A percentile compares a stretch with the other conserved stretches of the same genome.
Evolutionary conservation across 2,329 filamentous ascomycete genomes (phyloP).

Genomic region (Colletotrichum ledebouriae): DNA sequence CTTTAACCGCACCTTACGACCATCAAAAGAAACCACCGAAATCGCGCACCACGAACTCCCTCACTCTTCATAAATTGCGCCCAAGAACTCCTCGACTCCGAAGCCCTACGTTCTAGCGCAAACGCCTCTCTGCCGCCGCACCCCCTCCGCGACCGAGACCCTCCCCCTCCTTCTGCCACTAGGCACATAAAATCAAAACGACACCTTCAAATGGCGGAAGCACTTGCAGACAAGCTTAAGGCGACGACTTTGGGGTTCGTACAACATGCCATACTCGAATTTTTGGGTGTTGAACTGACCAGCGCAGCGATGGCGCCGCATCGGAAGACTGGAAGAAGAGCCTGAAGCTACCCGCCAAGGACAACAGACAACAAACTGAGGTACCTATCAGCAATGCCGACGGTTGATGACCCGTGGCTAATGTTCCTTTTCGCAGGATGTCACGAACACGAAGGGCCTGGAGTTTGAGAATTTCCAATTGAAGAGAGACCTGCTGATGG

Average conservation of each 20-base stretch:
- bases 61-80: constrained; percentile 13
- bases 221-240: constrained; percentile 61
- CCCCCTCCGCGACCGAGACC: constrained; percentile 24
- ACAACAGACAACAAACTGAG: constrained; percentile 85
- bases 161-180: constrained; percentile 15
- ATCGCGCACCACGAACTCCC: constrained; percentile 24
- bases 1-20: constrained; percentile 26
- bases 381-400: constrained; percentile 57
- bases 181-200: constrained; percentile 30
- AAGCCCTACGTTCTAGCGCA: constrained; percentile 5
- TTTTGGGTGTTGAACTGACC: constrained; percentile 49
- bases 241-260: constrained; percentile 57
- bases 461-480: constrained; percentile 98
- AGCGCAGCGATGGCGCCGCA: constrained; percentile 61
- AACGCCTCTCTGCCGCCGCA: constrained; percentile 19
- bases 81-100: constrained; percentile 32
- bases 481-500: constrained; percentile 96
- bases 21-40: constrained; percentile 19
- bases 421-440: constrained; percentile 74
- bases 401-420: constrained; percentile 6
- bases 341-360: constrained; percentile 79
- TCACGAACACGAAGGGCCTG: constrained; percentile 96
- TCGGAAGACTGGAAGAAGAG: constrained; percentile 80
- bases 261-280: neutral
- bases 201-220: constrained; percentile 56